Base-by-base conservation (phyloP, 1,139 yeast genomes). In the Sugiyamaella sp. region DNA sequence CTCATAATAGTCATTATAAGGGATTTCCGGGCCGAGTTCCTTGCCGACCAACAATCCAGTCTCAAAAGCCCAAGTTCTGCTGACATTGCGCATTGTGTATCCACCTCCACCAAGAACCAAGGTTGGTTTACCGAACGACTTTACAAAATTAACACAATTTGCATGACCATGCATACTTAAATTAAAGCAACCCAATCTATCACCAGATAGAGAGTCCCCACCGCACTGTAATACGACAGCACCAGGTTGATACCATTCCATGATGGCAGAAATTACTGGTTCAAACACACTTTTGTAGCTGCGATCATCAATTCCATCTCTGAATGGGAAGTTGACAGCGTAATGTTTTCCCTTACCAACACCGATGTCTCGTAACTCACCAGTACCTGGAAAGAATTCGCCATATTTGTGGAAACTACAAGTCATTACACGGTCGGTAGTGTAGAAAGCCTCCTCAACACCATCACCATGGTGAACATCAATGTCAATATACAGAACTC, bases 381-480 rank as follows among this genome's bases (percentile, higher is more conserved):
- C 97, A 3, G 97, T 90, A 48, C 97, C 97, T 1, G 97, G 97
- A 81, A 90, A 90, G 69, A 89, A 90, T 71, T 90, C 97, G 39
- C 97, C 97, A 68, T 89, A 93, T 70, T 93, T 93, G 74, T 93
- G 99, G 78, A 93, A 93, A 4, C 97, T 89, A 66, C 95, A 89
- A 0, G 98, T 93, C 98, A 93, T 90, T 49, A 93, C 99, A 61
- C 98, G 77, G 71, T 93, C 98, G 3, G 97, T 90, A 9, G 97
- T 85, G 71, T 91, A 93, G 67, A 93, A 93, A 0, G 98, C 98
- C 71, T 93, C 98, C 71, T 93, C 97, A 27, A 93, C 99, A 60
- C 98, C 99, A 71, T 93, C 99, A 55, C 99, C 99, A 67, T 93
- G 99, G 69, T 93, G 99, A 20, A 93, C 89, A 71, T 93, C 99